Conservation (phyloP, 257 asterid species). For the Solanum virginianum region DNA sequence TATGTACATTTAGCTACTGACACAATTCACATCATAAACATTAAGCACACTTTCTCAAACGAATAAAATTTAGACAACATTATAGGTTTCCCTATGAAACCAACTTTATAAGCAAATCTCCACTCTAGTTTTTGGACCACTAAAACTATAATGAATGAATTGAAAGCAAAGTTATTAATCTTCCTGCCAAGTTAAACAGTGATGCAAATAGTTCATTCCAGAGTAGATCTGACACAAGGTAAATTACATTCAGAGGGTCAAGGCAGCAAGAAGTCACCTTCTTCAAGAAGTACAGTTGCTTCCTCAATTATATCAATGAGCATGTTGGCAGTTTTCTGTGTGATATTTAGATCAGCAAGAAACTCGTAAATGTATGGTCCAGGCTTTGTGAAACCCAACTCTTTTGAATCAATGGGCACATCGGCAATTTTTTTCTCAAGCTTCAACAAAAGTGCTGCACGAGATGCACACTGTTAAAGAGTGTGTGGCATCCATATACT, state of each 20-base stretch:
- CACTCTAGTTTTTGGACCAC: background rate
- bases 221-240: background rate
- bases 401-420: slow-evolving; percentile 78
- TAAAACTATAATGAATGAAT: background rate
- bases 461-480: slow-evolving; percentile 16
- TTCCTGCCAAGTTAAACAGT: background rate
- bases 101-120: background rate
- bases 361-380: slow-evolving; percentile 93
- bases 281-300: slow-evolving; percentile 76
- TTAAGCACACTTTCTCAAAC: background rate
- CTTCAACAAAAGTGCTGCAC: slow-evolving; percentile 89
- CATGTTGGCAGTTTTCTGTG: slow-evolving; percentile 53
- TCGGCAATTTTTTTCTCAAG: slow-evolving; percentile 83
- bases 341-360: slow-evolving; percentile 71
- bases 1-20: background rate
- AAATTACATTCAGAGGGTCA: slow-evolving; percentile 4
- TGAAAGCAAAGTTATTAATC: background rate
- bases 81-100: background rate
- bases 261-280: slow-evolving; percentile 45
- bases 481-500: background rate
- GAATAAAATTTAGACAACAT: background rate
- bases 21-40: background rate
- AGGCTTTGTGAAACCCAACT: slow-evolving; percentile 79
- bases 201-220: background rate
- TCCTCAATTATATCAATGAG: slow-evolving; percentile 70